phyloP scores from a whole-genome alignment of 2,329 filamentous ascomycete species.

The Tothia fuscella region DNA sequence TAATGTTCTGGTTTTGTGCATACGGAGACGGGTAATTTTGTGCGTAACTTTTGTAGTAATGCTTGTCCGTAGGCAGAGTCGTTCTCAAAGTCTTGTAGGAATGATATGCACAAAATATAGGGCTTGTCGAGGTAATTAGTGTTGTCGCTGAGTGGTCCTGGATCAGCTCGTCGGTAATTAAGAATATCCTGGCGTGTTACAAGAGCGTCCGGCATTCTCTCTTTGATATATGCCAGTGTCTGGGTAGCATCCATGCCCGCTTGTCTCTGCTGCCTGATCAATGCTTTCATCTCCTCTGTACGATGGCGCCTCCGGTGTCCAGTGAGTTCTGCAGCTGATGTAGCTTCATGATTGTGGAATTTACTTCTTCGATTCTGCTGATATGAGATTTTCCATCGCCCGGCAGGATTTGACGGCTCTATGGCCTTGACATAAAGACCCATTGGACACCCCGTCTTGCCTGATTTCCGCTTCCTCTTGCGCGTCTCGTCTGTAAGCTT shows the following conservation, averaged over 20 bases:
- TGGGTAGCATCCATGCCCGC: conserved; percentile 10
- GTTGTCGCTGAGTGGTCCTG: conserved; percentile 7
- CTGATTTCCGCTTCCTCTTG: conserved; percentile 9
- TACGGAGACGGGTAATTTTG: conserved; percentile 6
- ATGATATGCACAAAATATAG: conserved; percentile 7
- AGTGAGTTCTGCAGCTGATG: conserved; percentile 8
- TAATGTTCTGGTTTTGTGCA: conserved; percentile 7
- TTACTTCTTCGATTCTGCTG: conserved; percentile 9
- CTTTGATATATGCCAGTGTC: conserved; percentile 10
- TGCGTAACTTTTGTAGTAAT: conserved; percentile 7
- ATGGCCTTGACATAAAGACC: conserved; percentile 8
- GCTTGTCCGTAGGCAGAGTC: conserved; percentile 3
- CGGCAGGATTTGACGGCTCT: conserved; percentile 3
- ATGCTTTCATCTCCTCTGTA: conserved; percentile 9
- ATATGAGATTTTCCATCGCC: conserved; percentile 9
- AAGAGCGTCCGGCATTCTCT: conserved; percentile 9
- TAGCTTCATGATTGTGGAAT: conserved; percentile 9
- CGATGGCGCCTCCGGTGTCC: conserved; percentile 8
- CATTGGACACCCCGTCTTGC: conserved; percentile 11
- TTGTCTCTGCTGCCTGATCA: conserved; percentile 7
- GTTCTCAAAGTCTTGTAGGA: conserved; percentile 6
- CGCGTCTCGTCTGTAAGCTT: conserved; percentile 9
- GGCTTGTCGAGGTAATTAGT: conserved; percentile 10
- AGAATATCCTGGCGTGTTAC: conserved; percentile 9
- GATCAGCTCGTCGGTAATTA: conserved; percentile 8